These are phyloP conservation scores for Macrophomina phaseolina DNA, from an alignment of 2,329 filamentous ascomycete species.

Conservation along the genomic window DNA sequence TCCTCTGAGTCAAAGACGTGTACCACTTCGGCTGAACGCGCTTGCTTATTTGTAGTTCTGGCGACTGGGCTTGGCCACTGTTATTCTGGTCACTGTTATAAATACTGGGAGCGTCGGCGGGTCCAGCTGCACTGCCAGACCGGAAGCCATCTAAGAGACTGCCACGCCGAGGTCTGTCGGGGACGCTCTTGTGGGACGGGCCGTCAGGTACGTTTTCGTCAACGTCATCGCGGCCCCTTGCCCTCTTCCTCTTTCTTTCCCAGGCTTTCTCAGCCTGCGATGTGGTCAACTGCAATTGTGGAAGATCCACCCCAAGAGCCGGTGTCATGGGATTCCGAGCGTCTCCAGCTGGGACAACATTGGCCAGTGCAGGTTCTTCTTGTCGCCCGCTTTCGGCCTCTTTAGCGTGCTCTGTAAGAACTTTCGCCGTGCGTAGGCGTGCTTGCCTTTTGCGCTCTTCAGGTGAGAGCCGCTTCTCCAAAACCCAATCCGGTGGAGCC, in stretches of 20 bases:
- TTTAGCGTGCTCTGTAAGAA: neutral
- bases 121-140: neutral
- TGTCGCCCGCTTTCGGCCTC: neutral
- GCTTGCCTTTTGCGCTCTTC: constrained; percentile 3
- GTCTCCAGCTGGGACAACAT: neutral
- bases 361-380: too few relatives aligned
- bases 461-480: neutral
- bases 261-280: neutral
- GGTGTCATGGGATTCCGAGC: neutral
- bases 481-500: constrained; percentile 7
- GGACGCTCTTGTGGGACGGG: neutral
- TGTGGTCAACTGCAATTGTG: neutral
- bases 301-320: neutral
- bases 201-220: neutral
- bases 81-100: neutral
- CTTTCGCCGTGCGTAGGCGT: neutral
- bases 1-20: neutral
- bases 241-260: neutral
- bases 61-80: neutral
- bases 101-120: neutral
- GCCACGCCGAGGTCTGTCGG: neutral
- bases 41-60: neutral
- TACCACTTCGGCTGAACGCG: neutral
- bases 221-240: neutral
- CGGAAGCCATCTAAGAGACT: neutral